Base-by-base conservation (phyloP, 805 yeast species). In the Teunomyces atbi region DNA sequence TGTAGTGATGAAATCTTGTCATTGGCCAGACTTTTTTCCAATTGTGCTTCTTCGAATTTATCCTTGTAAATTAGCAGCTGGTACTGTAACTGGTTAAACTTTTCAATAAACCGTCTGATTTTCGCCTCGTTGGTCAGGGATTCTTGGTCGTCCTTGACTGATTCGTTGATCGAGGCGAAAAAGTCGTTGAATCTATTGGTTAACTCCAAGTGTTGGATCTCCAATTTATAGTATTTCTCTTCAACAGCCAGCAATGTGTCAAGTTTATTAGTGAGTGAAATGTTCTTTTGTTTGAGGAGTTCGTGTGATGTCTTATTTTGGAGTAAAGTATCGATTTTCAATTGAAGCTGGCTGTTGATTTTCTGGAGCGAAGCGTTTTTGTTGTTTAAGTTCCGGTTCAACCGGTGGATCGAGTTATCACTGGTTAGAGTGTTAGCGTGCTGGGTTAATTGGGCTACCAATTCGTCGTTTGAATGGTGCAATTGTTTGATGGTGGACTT, bases 201-300 rank as follows among this genome's bases (percentile, higher is more conserved):
- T 41, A 82, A 59, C 21, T 71, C 68, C 5, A 78, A 59, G 41
- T 78, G 68, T 55, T 80, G 79, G 23, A 81, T 57, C 52, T 81
- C 81, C 20, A 80, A 56, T 4, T 74, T 74, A 30, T 77, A 73
- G 13, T 69, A 68, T 37, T 73, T 70, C 35, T 70, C 72, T 48
- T 80, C 77, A 3, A 78, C 53, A 1, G 58, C 60, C 23, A 76
- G 78, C 38, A 77, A 57, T 7, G 56, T 52, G 2, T 55, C 46
- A 15, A 82, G 38, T 48, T 74, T 74, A 15, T 66, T 61, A 18
- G 62, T 57, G 28, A 83, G 59, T 0, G 74, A 54, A 0, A 58
- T 50, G 45, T 79, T 82, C 49, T 84, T 85, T 50, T 79, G 84
- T 52, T 75, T 78, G 28, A 84, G 62, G 7, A 84, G 56, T 53